A percentile compares a stretch with the other conserved stretches of the same genome.
phyloP scores from a whole-genome alignment of 1,139 yeast genomes.

The Geotrichum candidum region DNA sequence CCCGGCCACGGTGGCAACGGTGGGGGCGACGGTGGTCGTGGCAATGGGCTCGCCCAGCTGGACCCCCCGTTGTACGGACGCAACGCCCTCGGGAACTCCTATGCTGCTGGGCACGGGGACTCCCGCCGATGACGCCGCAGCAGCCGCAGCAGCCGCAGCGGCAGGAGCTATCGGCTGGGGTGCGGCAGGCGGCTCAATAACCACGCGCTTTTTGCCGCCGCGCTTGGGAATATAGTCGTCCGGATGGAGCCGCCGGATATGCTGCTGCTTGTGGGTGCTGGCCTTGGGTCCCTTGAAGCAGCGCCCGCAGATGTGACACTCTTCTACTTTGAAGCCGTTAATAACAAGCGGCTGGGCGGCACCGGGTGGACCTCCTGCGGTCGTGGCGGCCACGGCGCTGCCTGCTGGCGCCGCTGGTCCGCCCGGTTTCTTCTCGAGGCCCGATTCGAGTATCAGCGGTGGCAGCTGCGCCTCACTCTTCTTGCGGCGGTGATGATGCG shows the following conservation, averaged over 20 bases:
- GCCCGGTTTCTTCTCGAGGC: background rate
- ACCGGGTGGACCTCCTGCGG: background rate
- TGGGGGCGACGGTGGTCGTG: background rate
- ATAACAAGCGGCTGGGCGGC: background rate
- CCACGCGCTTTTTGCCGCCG: slow-evolving; percentile 38
- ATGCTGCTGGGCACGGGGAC: background rate
- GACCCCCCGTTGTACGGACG: background rate
- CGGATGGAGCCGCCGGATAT: slow-evolving; percentile 42
- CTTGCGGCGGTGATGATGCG: background rate
- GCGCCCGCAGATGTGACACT: slow-evolving; percentile 41
- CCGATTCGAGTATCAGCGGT: background rate
- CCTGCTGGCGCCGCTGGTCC: slow-evolving; percentile 15
- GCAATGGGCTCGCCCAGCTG: background rate
- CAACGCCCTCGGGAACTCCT: background rate
- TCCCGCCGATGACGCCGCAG: background rate
- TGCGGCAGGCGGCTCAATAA: slow-evolving; percentile 1
- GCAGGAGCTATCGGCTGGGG: background rate
- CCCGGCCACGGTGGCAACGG: background rate
- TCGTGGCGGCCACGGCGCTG: background rate
- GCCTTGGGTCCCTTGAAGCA: slow-evolving; percentile 44
- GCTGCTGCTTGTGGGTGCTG: slow-evolving; percentile 44
- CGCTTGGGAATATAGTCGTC: slow-evolving; percentile 41
- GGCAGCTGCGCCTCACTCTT: background rate
- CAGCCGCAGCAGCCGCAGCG: background rate
- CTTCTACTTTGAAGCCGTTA: slow-evolving; percentile 33